Base-by-base conservation (phyloP, 1,139 yeast species). In the Taphrina wiesneri region DNA sequence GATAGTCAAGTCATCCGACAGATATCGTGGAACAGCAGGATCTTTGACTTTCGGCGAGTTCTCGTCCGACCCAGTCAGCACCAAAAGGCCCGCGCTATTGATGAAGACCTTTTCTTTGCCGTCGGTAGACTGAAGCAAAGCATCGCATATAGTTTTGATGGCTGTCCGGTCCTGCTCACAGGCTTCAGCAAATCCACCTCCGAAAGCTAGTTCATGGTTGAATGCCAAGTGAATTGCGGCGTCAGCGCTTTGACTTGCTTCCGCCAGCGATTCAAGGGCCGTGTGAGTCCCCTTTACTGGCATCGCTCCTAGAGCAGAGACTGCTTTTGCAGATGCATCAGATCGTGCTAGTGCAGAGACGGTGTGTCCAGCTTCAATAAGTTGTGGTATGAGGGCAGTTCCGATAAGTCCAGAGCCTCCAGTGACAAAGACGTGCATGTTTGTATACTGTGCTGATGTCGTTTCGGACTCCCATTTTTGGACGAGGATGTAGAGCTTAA, bases 291-390 rank as follows among this genome's bases (percentile, higher is more conserved):
- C 54, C 9, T 49, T 21, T 7, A 49, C 36, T 13, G 54, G 54
- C 2, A 17, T 25, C 34, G 70, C 69, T 9, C 67, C 73, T 13
- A 57, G n/a, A 1, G 13, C 25, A 7, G 32, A n/a, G 32, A 63
- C 19, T 15, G 19, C 9, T 13, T 56, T 53, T 34, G 53, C 66
- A n/a, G 63, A 57, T 17, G 25, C 23, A 21, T 47, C 56, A 1
- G 63, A 57, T 7, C 63, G 39, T 11, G 56, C 63, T 23, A 57
- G 63, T 15, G 54, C 56, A 21, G 51, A 19, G 41, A 57, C 63
- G 1, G 32, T 32, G 23, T 57, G 63, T 13, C 63, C 63, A 6
- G 39, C 56, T 1, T 15, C 23, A n/a, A 57, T 26, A 15, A 57
- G 34, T 17, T 57, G 43, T 9, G 54, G 54, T 47, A 57, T 51